These are phyloP conservation scores for Cicer pinnatifidum DNA, from an alignment of 306 rosid species.

Conservation along the genomic window DNA sequence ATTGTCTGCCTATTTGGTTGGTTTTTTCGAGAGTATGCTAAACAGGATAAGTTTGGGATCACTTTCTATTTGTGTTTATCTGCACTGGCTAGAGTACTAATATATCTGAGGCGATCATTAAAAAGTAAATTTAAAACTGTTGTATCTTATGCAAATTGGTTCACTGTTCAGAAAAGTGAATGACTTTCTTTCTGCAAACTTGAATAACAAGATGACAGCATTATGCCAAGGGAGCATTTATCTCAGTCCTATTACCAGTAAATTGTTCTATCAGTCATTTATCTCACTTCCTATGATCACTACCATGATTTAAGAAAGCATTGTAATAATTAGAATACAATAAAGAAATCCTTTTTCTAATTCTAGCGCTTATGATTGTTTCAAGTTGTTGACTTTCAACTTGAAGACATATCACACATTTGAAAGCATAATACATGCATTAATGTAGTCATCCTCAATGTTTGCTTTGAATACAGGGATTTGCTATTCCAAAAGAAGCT, in stretches of 20 bases:
- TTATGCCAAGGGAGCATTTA: not conserved
- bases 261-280: slow-evolving; percentile 5
- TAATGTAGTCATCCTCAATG: slow-evolving; percentile 20
- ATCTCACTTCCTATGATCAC: slow-evolving; percentile 32
- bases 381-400: slow-evolving; percentile 39
- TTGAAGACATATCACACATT: slow-evolving; percentile 26
- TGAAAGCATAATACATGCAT: slow-evolving; percentile 31
- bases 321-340: slow-evolving; percentile 26
- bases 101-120: slow-evolving; percentile 26
- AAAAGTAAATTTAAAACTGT: not conserved
- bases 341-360: slow-evolving; percentile 22
- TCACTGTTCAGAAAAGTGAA: slow-evolving; percentile 21
- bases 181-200: slow-evolving; percentile 20
- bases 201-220: slow-evolving; percentile 6
- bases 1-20: slow-evolving; percentile 10
- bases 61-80: slow-evolving; percentile 16
- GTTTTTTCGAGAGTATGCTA: slow-evolving; percentile 19
- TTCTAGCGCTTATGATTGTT: slow-evolving; percentile 26
- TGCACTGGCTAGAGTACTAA: not conserved
- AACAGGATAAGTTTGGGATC: slow-evolving; percentile 5
- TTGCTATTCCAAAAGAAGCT: slow-evolving; percentile 82
- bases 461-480: slow-evolving; percentile 64
- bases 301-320: not conserved
- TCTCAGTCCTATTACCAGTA: slow-evolving; percentile 13
- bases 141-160: slow-evolving; percentile 7